phyloP scores from a whole-genome alignment of 78 protist genomes.

The Blattamonas nauphoetae region DNA sequence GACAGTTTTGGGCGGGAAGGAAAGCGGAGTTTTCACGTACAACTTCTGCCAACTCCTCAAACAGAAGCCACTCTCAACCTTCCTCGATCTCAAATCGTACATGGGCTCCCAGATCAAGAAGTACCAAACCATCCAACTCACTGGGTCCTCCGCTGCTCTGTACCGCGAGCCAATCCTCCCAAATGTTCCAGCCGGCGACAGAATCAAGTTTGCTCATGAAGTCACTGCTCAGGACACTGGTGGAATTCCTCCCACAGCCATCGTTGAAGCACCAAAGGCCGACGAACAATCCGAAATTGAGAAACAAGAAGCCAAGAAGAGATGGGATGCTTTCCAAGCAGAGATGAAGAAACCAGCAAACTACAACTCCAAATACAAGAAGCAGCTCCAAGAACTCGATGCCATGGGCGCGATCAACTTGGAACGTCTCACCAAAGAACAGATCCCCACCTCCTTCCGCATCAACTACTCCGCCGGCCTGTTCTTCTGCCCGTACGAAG shows the following conservation, averaged over 20 bases:
- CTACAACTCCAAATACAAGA: neutral
- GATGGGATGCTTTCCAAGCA: neutral
- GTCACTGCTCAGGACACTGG: neutral
- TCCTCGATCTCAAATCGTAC: neutral
- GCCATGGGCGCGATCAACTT: neutral
- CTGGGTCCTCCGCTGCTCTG: neutral
- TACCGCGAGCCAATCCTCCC: neutral
- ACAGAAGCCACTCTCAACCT: neutral
- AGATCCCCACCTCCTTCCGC: neutral
- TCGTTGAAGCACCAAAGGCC: neutral
- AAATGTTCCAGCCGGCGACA: neutral
- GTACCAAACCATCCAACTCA: neutral
- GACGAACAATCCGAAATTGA: neutral
- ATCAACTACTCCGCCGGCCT: neutral
- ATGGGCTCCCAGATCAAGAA: neutral
- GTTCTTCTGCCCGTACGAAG: neutral
- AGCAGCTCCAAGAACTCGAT: neutral
- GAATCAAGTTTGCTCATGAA: too few relatives aligned
- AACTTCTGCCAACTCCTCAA: neutral
- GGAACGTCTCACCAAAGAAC: neutral
- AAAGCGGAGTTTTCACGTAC: neutral
- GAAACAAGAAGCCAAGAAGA: neutral
- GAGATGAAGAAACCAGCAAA: neutral
- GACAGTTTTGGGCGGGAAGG: neutral
- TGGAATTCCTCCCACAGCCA: neutral